Conservation (phyloP, 371 early-diverging fungal species). For the Coemansia sp. region DNA sequence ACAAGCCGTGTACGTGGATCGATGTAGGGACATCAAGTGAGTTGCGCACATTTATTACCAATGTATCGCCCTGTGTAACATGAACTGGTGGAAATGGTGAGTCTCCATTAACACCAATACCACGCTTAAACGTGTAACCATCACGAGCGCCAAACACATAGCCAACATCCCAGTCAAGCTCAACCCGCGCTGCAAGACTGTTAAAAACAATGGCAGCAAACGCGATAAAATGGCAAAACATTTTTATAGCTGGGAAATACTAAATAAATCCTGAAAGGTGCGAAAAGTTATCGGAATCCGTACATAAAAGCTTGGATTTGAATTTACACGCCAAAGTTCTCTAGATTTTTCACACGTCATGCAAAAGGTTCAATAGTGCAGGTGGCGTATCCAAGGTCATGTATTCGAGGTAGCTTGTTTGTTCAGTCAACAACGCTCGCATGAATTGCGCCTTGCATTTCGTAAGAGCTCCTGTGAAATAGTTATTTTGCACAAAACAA, state of each 20-base stretch:
- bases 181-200: conserved; percentile 22
- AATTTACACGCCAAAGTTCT: too few species aligned
- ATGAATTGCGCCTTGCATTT: too few species aligned
- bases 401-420: too few species aligned
- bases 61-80: conserved; percentile 51
- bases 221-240: neutral
- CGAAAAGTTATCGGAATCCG: too few species aligned
- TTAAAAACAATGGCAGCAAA: neutral
- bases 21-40: conserved; percentile 60
- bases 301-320: too few species aligned
- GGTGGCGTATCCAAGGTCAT: too few species aligned
- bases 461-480: too few species aligned
- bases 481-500: too few species aligned
- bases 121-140: conserved; percentile 57
- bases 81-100: conserved; percentile 23
- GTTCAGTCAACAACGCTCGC: too few species aligned
- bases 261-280: too few species aligned
- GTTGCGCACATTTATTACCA: conserved; percentile 64
- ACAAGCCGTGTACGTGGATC: conserved; percentile 68
- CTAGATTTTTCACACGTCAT: too few species aligned
- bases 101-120: conserved; percentile 64
- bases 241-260: neutral
- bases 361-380: too few species aligned
- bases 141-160: conserved; percentile 65
- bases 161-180: conserved; percentile 69